Evolutionary conservation across 1,139 yeast species (phyloP).

Genomic region (Zygosaccharomyces sapae): DNA sequence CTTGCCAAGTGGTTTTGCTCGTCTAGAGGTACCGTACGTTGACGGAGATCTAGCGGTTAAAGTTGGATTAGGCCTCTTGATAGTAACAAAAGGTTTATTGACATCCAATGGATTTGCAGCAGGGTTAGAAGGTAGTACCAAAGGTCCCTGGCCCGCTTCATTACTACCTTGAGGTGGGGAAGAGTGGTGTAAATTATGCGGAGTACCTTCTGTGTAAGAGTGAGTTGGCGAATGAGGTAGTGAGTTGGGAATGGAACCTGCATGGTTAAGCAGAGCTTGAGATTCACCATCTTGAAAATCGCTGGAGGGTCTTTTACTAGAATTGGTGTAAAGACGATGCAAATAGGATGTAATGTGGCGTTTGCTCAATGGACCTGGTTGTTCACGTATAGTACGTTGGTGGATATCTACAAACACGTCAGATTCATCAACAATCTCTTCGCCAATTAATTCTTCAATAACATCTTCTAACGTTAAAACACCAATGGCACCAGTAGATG

Average conservation of each 20-base stretch:
- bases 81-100: conserved; percentile 63
- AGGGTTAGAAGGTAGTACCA: conserved; percentile 56
- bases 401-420: conserved; percentile 92
- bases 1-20: not conserved
- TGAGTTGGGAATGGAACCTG: not conserved
- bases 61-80: conserved; percentile 47
- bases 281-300: conserved; percentile 5
- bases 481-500: conserved; percentile 81
- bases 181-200: not conserved
- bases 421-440: conserved; percentile 95
- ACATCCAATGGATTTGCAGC: conserved; percentile 82
- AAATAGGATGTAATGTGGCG: conserved; percentile 65
- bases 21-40: conserved; percentile 12
- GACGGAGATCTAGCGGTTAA: conserved; percentile 15
- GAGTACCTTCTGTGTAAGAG: conserved; percentile 1
- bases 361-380: conserved; percentile 81
- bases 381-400: conserved; percentile 73
- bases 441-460: conserved; percentile 95
- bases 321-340: conserved; percentile 45
- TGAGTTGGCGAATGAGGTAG: conserved; percentile 1
- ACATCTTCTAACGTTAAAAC: conserved; percentile 94
- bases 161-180: conserved; percentile 6
- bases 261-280: conserved; percentile 3
- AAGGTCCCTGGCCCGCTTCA: conserved; percentile 7
- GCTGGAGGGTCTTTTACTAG: conserved; percentile 13